Evolutionary conservation across 2,329 filamentous ascomycete genomes (phyloP), one percentile per base, ranked within the genome.

Genomic region (Xylaria sp.): DNA sequence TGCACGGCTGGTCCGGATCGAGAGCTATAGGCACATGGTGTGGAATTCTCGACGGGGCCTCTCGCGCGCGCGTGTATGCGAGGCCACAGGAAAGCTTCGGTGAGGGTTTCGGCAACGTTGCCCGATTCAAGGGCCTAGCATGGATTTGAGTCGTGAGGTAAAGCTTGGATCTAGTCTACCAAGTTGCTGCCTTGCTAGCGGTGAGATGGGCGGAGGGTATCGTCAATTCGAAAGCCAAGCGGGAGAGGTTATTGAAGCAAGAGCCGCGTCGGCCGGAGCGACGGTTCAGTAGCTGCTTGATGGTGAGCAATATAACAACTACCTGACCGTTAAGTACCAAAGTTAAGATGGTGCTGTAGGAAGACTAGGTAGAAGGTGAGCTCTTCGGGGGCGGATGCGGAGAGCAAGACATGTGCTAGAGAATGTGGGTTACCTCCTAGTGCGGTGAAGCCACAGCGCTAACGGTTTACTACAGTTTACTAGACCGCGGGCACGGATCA

Each of bases 381-480:
- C n/a, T 47, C 62, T 60, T 44, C 32, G 35, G 55, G 44, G 51
- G 66, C 29, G 51, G 58, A 59, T 62, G 57, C 47, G 57, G 53
- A 67, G 57, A 65, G 58, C 57, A 57, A 70, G 64, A 63, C 53
- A 58, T 65, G 65, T 47, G 55, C 68, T 55, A 61, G 42, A 64
- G 51, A 18, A 55, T 61, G 61, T 69, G 61, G 68, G 68, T 40
- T 69, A 48, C 60, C 68, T 62, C 44, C 47, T 67, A 68, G 68
- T 42, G 59, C 55, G 55, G 65, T 60, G 69, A 69, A 66, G 69
- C 61, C 66, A 65, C 66, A 61, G 66, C 69, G 63, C 69, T 70
- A 70, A 64, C 59, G 53, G 47, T 65, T 40, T 60, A 50, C 68
- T 68, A 64, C 59, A 47, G 47, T 65, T 40, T 60, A 50, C 68